Percentiles rank a stretch among this genome's conserved stretches.
Evolutionary conservation across 2,329 filamentous ascomycete species (phyloP).

Genomic region (Whalleya microplaca): DNA sequence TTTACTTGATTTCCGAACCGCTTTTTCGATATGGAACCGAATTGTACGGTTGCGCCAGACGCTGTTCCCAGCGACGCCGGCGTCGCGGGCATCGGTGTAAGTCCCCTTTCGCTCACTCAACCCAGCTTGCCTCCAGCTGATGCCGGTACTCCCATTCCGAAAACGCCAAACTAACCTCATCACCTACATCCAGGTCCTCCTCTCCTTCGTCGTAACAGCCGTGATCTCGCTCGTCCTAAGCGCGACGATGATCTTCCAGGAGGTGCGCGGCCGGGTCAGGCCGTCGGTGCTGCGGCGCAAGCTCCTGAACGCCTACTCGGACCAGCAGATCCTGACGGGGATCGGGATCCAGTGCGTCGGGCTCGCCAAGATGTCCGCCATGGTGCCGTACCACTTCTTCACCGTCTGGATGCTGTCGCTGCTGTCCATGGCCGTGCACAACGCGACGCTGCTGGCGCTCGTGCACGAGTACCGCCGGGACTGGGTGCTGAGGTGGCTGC

Average conservation of each 20-base stretch:
- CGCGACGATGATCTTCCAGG: constrained; percentile 59
- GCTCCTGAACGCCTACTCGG: constrained; percentile 66
- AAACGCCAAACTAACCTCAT: background rate
- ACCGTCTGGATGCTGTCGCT: constrained; percentile 70
- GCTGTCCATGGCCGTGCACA: constrained; percentile 67
- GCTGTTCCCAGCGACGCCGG: constrained; percentile 50
- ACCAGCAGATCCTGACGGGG: constrained; percentile 71
- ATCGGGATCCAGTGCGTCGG: constrained; percentile 70
- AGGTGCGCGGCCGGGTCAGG: constrained; percentile 46
- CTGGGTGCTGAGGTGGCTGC: constrained; percentile 68
- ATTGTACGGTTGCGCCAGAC: constrained; percentile 46
- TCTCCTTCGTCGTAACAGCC: constrained; percentile 70
- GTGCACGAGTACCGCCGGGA: constrained; percentile 69
- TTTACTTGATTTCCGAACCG: background rate
- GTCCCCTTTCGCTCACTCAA: constrained; percentile 23
- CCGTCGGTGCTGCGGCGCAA: constrained; percentile 62
- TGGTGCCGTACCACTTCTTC: constrained; percentile 72
- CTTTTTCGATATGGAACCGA: constrained; percentile 23
- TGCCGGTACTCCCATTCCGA: background rate
- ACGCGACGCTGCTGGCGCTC: constrained; percentile 65
- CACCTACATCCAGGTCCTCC: constrained; percentile 53
- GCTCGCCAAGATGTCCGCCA: constrained; percentile 59
- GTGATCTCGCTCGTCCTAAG: constrained; percentile 58
- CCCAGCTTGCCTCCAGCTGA: background rate
- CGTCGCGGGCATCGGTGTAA: constrained; percentile 55